A percentile compares a stretch with the other conserved stretches of the same genome.
Conservation (phyloP, 352 stramenopile species). For the Plasmopara viticola region DNA sequence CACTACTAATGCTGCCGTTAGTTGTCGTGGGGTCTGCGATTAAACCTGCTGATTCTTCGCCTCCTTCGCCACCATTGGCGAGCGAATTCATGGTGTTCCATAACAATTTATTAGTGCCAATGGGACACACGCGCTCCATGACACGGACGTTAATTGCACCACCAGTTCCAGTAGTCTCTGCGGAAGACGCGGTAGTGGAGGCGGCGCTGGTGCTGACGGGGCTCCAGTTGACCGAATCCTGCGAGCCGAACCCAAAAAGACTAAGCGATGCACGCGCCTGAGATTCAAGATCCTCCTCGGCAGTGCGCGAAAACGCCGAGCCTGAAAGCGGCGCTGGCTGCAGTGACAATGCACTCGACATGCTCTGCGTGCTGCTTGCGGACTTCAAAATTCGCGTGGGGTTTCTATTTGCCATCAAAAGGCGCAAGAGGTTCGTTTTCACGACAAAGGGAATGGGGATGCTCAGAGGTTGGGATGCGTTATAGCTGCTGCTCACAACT, state of each 20-base stretch:
- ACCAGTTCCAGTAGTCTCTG: constrained; percentile 17
- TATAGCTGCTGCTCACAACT: no score
- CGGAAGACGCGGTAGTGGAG: constrained; percentile 16
- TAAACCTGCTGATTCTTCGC: constrained; percentile 9
- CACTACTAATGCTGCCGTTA: constrained; percentile 11
- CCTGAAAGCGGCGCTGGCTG: constrained; percentile 34
- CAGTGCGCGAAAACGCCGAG: constrained; percentile 16
- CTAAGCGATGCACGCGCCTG: constrained; percentile 56
- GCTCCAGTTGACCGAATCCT: constrained; percentile 58
- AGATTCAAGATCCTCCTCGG: constrained; percentile 55
- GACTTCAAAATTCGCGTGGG: constrained; percentile 25
- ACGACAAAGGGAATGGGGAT: constrained; percentile 4
- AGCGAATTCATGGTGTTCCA: constrained; percentile 58
- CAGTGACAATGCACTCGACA: constrained; percentile 33
- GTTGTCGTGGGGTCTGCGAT: constrained; percentile 9
- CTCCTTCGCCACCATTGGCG: constrained; percentile 21
- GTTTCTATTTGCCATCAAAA: constrained; percentile 16
- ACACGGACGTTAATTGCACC: constrained; percentile 30
- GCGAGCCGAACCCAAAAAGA: constrained; percentile 65
- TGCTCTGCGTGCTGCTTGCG: constrained; percentile 35
- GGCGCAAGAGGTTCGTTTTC: not conserved
- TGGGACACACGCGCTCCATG: constrained; percentile 57
- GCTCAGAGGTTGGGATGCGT: no score
- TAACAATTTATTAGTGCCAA: constrained; percentile 49
- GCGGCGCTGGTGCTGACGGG: constrained; percentile 29